Conservation (phyloP, 2,329 filamentous ascomycete genomes). For the Sclerotinia glacialis region DNA sequence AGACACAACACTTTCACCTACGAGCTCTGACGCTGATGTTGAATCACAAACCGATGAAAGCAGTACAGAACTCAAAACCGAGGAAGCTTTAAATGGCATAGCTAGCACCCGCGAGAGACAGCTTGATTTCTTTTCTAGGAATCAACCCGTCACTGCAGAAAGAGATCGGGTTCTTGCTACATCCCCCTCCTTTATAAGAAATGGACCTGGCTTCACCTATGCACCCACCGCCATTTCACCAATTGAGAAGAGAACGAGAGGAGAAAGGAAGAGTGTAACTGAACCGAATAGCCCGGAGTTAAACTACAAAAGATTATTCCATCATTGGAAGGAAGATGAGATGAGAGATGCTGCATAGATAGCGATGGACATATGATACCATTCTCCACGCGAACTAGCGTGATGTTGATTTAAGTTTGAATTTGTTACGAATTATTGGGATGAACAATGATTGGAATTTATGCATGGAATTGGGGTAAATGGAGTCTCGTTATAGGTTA, state of each 20-base stretch:
- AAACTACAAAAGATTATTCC: conserved; percentile 28
- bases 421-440: not conserved
- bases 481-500: not conserved
- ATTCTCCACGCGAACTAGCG: not conserved
- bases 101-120: conserved; percentile 13
- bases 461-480: conserved; percentile 3
- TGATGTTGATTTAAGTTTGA: not conserved
- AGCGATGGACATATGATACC: not conserved
- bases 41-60: conserved; percentile 38
- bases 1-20: conserved; percentile 34
- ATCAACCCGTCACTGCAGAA: conserved; percentile 34
- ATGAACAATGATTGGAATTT: conserved; percentile 12
- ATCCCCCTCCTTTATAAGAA: conserved; percentile 26
- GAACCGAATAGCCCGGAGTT: conserved; percentile 30
- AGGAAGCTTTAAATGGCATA: conserved; percentile 6
- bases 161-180: conserved; percentile 37
- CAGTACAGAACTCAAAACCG: conserved; percentile 30
- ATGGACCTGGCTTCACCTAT: conserved; percentile 21
- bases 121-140: conserved; percentile 35
- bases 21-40: conserved; percentile 35
- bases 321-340: conserved; percentile 21
- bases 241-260: not conserved
- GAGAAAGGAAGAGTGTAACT: conserved; percentile 9
- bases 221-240: conserved; percentile 17
- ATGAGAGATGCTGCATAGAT: conserved; percentile 10